Evolutionary conservation across 2,329 filamentous ascomycete genomes (phyloP).

Genomic region (Fusarium oxysporum): DNA sequence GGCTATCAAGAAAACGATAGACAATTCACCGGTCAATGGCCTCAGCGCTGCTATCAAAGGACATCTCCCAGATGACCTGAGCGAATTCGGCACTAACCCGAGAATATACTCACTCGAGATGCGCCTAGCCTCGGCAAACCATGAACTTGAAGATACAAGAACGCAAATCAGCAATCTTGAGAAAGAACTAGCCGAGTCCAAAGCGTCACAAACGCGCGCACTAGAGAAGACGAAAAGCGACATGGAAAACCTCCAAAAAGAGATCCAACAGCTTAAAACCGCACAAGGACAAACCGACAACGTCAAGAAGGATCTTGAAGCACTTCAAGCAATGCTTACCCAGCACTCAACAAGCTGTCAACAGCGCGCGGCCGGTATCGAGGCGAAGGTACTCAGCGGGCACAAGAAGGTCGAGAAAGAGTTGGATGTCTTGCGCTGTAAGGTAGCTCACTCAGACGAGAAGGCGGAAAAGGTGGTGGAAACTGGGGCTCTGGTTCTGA

Average conservation of each 20-base stretch:
- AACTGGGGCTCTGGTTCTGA: rapidly evolving
- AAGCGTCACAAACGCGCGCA: rapidly evolving
- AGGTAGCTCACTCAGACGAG: background rate
- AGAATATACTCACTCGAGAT: rapidly evolving
- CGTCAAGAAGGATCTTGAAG: rapidly evolving
- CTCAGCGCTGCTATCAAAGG: background rate
- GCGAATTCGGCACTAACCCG: rapidly evolving
- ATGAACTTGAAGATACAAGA: rapidly evolving
- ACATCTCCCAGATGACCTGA: rapidly evolving
- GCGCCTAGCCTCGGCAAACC: rapidly evolving
- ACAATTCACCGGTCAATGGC: rapidly evolving
- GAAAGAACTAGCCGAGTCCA: rapidly evolving
- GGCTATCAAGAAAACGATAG: rapidly evolving
- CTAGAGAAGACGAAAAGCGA: rapidly evolving
- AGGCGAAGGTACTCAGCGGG: rapidly evolving
- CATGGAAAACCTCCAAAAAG: background rate
- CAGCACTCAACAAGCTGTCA: background rate
- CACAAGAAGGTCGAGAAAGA: background rate
- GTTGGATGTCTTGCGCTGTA: rapidly evolving
- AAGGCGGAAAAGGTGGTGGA: background rate
- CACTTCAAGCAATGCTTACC: background rate
- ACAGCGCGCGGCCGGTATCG: background rate
- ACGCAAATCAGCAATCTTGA: rapidly evolving
- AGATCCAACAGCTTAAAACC: rapidly evolving
- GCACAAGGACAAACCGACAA: rapidly evolving